A percentile compares a stretch with the other conserved stretches of the same genome.
Evolutionary conservation across 1,139 yeast genomes (phyloP).

Genomic region (Taphrina communis): DNA sequence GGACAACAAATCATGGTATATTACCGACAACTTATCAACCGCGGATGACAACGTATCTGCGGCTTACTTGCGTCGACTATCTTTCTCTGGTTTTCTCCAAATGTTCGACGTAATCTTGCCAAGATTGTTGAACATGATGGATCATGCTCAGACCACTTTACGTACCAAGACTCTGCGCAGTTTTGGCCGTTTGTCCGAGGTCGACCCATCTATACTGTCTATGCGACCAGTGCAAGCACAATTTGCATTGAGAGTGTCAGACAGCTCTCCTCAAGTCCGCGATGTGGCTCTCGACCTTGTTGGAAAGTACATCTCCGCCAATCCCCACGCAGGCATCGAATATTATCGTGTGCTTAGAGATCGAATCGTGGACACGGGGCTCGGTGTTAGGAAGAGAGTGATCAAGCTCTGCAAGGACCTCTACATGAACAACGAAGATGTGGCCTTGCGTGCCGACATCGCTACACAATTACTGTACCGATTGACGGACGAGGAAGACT

Average conservation of each 20-base stretch:
- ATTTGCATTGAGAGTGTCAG: constrained; percentile 61
- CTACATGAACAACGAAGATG: constrained; percentile 53
- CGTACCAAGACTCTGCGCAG: constrained; percentile 70
- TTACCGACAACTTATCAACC: background rate
- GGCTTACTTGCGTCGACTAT: constrained; percentile 21
- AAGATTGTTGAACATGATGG: constrained; percentile 59
- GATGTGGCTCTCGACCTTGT: constrained; percentile 77
- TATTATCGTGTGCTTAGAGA: constrained; percentile 61
- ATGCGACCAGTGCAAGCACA: constrained; percentile 61
- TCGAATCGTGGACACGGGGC: constrained; percentile 64
- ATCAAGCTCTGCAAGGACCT: constrained; percentile 61
- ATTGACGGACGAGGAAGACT: constrained; percentile 73
- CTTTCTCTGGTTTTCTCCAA: constrained; percentile 51
- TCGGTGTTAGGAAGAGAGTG: constrained; percentile 69
- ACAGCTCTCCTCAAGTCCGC: constrained; percentile 71
- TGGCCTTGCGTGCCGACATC: constrained; percentile 55
- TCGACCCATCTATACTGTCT: constrained; percentile 60
- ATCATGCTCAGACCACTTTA: constrained; percentile 63
- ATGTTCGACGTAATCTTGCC: constrained; percentile 63
- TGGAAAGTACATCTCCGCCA: constrained; percentile 58
- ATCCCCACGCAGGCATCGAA: constrained; percentile 57
- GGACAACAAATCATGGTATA: background rate
- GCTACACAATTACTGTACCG: constrained; percentile 61
- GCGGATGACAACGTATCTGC: constrained; percentile 1
- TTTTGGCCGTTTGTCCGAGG: constrained; percentile 59